A percentile compares a stretch with the other conserved stretches of the same genome.
Conservation (phyloP, 169 alveolate species). For the Besnoitia besnoiti region DNA sequence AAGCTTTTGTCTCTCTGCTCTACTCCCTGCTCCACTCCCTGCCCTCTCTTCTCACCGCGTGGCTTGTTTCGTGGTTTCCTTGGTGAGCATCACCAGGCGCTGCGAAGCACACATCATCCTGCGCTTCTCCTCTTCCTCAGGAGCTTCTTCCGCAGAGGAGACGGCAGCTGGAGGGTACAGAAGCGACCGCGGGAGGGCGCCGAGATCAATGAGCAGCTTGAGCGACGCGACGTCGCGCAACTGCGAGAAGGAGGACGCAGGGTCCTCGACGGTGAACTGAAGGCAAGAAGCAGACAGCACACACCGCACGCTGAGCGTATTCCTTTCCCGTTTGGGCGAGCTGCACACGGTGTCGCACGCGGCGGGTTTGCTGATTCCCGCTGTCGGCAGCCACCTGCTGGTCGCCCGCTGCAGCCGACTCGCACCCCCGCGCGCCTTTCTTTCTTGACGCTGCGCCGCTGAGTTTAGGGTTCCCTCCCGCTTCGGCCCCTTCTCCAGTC, state of each 20-base stretch:
- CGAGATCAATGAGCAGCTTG: slow-evolving; percentile 32
- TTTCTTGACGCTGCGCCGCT: not conserved
- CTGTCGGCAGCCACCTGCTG: too few species aligned
- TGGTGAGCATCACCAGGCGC: not conserved
- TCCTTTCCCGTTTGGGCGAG: not conserved
- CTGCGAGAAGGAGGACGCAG: slow-evolving; percentile 51
- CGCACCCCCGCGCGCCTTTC: not conserved
- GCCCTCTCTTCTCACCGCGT: not conserved
- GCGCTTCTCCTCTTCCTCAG: not conserved
- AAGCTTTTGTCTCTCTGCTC: not conserved
- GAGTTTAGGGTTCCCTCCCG: not conserved
- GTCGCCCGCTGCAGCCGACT: too few species aligned
- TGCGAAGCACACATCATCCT: not conserved
- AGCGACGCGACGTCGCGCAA: slow-evolving; percentile 39
- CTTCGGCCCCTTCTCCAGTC: not conserved
- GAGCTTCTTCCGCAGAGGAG: not conserved
- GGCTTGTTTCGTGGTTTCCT: slow-evolving; percentile 46
- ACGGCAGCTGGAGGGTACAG: slow-evolving; percentile 26
- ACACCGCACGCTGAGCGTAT: not conserved
- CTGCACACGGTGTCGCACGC: too few species aligned
- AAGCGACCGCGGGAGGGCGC: not conserved
- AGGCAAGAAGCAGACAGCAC: not conserved
- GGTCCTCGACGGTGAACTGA: slow-evolving; percentile 56
- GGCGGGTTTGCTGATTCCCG: too few species aligned
- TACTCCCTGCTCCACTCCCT: not conserved